These are phyloP conservation scores for Jaltomata sinuosa DNA, from an alignment of 257 asterid genomes.

Conservation along the genomic window DNA sequence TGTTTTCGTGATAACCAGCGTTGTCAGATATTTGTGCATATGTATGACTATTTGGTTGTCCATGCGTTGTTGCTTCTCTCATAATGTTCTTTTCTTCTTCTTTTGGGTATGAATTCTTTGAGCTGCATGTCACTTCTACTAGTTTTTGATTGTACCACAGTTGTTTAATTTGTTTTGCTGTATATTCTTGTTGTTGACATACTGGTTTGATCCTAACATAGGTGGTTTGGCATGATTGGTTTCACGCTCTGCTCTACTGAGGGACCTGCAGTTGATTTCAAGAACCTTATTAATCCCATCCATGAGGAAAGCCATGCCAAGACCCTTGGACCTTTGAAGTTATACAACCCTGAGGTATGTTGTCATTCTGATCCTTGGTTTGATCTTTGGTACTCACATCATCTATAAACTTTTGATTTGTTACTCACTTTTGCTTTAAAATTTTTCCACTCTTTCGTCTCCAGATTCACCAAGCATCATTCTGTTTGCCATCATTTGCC, in stretches of 20 bases:
- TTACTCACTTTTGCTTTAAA: neutral
- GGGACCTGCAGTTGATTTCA: conserved; percentile 66
- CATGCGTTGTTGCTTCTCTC: neutral
- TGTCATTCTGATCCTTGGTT: neutral
- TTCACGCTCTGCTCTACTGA: conserved; percentile 80
- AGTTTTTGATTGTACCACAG: neutral
- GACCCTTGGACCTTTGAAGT: conserved; percentile 47
- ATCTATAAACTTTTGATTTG: neutral
- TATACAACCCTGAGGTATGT: conserved; percentile 73
- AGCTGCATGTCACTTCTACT: neutral
- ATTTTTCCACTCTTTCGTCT: neutral
- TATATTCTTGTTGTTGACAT: neutral
- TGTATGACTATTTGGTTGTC: neutral
- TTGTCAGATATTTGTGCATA: neutral
- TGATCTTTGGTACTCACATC: neutral
- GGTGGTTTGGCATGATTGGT: conserved; percentile 54
- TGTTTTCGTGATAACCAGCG: neutral
- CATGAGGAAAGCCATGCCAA: conserved; percentile 28
- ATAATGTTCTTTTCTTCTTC: neutral
- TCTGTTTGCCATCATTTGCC: conserved; percentile 89
- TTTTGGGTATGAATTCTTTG: neutral
- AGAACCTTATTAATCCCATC: conserved; percentile 57
- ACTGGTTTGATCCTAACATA: neutral
- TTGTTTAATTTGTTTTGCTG: neutral
- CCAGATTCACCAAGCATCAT: conserved; percentile 90